These are phyloP conservation scores for Hyphodiscus sp. DNA, from an alignment of 2,329 filamentous ascomycete genomes.

Conservation along the genomic window DNA sequence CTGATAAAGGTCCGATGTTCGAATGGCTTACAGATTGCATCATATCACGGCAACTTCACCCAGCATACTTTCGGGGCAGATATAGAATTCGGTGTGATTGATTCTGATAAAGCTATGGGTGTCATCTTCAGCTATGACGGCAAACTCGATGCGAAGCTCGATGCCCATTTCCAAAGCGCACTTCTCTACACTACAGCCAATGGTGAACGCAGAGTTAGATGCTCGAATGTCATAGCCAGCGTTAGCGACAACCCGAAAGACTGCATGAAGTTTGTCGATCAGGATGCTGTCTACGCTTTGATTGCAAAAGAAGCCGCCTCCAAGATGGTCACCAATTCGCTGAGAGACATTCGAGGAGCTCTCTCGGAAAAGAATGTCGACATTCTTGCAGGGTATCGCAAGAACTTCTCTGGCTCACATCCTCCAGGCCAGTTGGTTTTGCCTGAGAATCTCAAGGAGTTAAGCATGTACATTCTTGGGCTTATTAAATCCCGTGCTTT, in stretches of 20 bases:
- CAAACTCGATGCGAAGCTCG: conserved; percentile 92
- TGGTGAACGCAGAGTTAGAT: conserved; percentile 84
- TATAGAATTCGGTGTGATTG: conserved; percentile 85
- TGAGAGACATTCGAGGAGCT: conserved; percentile 79
- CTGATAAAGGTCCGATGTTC: conserved; percentile 98
- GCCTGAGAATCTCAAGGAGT: conserved; percentile 92
- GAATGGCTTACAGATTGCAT: conserved; percentile 85
- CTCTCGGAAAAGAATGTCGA: conserved; percentile 91
- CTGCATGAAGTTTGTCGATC: conserved; percentile 86
- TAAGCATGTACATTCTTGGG: conserved; percentile 91
- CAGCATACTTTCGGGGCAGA: conserved; percentile 95
- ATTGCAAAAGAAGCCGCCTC: conserved; percentile 90
- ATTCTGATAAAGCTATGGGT: conserved; percentile 87
- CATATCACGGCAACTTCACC: conserved; percentile 95
- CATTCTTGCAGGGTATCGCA: conserved; percentile 84
- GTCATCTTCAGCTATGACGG: conserved; percentile 94
- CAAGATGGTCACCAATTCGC: conserved; percentile 65
- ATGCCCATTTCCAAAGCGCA: conserved; percentile 95
- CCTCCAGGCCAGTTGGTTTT: conserved; percentile 90
- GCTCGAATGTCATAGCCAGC: conserved; percentile 87
- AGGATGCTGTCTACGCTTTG: conserved; percentile 83
- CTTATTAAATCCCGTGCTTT: conserved; percentile 87
- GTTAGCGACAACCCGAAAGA: conserved; percentile 82
- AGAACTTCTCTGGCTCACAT: conserved; percentile 78
- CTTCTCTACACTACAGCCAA: conserved; percentile 88